A percentile compares a stretch with the other conserved stretches of the same genome.
These are phyloP conservation scores for Gyromitra esculenta DNA, from an alignment of 2,329 filamentous ascomycete genomes.

Conservation along the genomic window DNA sequence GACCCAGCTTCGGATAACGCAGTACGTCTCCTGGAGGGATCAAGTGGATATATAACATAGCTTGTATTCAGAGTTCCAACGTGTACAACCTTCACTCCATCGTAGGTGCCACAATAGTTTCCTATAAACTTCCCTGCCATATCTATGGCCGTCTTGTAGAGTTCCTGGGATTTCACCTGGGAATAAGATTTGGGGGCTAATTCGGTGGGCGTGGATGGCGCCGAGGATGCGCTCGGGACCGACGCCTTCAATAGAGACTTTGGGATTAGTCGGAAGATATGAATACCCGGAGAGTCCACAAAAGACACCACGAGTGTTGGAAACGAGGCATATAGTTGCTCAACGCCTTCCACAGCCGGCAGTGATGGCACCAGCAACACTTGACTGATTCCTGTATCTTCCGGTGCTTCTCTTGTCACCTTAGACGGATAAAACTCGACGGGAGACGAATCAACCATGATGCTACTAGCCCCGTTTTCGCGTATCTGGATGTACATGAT, in stretches of 20 bases:
- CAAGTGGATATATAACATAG: conserved; percentile 1
- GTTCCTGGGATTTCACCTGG: not conserved
- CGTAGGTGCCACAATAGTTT: not conserved
- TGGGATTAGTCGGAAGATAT: conserved; percentile 33
- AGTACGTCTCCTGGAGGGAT: no score
- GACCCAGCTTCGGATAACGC: not conserved
- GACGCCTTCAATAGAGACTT: conserved; percentile 35
- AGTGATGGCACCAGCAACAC: conserved; percentile 36
- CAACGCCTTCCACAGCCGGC: not conserved
- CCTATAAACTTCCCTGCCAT: not conserved
- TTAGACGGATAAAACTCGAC: conserved; percentile 35
- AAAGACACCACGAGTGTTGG: conserved; percentile 39
- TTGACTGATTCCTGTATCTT: conserved; percentile 5
- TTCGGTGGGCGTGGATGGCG: not conserved
- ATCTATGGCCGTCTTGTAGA: not conserved
- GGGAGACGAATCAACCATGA: not conserved
- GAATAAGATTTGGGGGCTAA: not conserved
- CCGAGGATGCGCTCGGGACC: conserved; percentile 17
- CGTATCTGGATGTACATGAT: conserved; percentile 30
- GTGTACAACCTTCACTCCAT: not conserved
- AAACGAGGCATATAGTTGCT: conserved; percentile 7
- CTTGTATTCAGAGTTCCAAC: conserved; percentile 31
- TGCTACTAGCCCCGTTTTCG: conserved; percentile 15
- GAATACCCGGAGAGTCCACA: not conserved
- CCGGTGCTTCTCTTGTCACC: not conserved